Evolutionary conservation across 2,329 filamentous ascomycete species (phyloP).

Genomic region (Helotiales sp.): DNA sequence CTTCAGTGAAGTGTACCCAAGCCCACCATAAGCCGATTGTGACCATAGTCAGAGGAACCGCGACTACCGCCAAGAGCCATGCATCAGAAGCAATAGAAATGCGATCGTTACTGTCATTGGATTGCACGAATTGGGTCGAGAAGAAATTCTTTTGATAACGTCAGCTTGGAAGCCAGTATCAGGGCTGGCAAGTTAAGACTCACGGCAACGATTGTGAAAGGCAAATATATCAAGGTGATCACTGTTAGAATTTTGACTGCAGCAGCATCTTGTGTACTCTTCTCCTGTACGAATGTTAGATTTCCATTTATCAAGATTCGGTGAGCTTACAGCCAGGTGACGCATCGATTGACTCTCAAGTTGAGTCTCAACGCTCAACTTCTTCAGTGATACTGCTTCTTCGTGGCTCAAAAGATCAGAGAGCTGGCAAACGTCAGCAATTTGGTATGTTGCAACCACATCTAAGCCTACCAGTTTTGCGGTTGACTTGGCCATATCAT

Average conservation of each 20-base stretch:
- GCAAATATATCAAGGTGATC: conserved; percentile 28
- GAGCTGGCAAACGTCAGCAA: conserved; percentile 8
- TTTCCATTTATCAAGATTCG: neutral
- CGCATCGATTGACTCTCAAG: conserved; percentile 21
- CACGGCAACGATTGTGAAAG: conserved; percentile 27
- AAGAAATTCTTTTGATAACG: conserved; percentile 23
- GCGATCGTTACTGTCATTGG: conserved; percentile 7
- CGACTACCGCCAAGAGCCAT: conserved; percentile 25
- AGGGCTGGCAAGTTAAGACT: neutral
- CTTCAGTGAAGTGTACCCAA: conserved; percentile 21
- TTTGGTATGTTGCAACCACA: neutral
- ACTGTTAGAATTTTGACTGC: conserved; percentile 30
- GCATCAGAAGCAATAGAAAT: conserved; percentile 17
- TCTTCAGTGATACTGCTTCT: conserved; percentile 19
- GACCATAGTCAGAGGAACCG: conserved; percentile 23
- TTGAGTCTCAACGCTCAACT: conserved; percentile 16
- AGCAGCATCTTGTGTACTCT: conserved; percentile 26
- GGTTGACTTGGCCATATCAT: conserved; percentile 16
- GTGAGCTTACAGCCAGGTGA: conserved; percentile 17
- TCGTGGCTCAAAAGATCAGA: conserved; percentile 24
- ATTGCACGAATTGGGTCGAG: conserved; percentile 27
- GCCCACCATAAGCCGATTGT: conserved; percentile 24
- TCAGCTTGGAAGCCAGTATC: neutral
- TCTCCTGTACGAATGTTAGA: conserved; percentile 14
- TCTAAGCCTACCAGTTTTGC: conserved; percentile 18